phyloP scores from a whole-genome alignment of 2,329 filamentous ascomycete species.

The Monilinia laxa region DNA sequence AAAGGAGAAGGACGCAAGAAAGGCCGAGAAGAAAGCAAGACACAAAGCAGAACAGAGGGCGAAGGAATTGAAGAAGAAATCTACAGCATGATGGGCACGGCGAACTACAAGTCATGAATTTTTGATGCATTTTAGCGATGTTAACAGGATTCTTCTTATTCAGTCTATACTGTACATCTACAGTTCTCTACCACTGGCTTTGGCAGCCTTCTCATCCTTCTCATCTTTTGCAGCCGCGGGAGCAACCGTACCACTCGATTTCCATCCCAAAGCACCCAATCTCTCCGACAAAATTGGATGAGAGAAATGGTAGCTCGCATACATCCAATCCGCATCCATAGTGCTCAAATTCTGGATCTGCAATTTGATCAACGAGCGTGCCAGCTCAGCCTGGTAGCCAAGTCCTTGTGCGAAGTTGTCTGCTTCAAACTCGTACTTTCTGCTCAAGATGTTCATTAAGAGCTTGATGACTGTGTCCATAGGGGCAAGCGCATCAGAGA shows the following conservation, averaged over 20 bases:
- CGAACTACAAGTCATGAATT: slow-evolving; percentile 21
- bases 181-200: slow-evolving; percentile 74
- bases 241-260: slow-evolving; percentile 48
- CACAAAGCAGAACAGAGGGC: slow-evolving; percentile 59
- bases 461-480: slow-evolving; percentile 96
- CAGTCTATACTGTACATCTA: slow-evolving; percentile 44
- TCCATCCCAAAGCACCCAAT: slow-evolving; percentile 86
- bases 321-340: slow-evolving; percentile 99
- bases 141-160: slow-evolving; percentile 7
- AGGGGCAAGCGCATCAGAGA: slow-evolving; percentile 92
- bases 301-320: slow-evolving; percentile 97
- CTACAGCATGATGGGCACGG: slow-evolving; percentile 31
- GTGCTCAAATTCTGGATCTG: slow-evolving; percentile 97
- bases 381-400: slow-evolving; percentile 81
- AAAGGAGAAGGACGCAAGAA: slow-evolving; percentile 42
- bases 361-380: slow-evolving; percentile 88
- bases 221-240: slow-evolving; percentile 41
- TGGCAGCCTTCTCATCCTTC: slow-evolving; percentile 58
- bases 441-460: slow-evolving; percentile 91
- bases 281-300: slow-evolving; percentile 95
- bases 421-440: slow-evolving; percentile 94
- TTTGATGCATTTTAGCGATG: slow-evolving; percentile 19
- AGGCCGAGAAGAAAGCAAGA: slow-evolving; percentile 44
- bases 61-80: slow-evolving; percentile 55
- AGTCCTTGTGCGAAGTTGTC: slow-evolving; percentile 84